Conservation (phyloP, 208 protist genomes). For the Acanthamoeba sp. region DNA sequence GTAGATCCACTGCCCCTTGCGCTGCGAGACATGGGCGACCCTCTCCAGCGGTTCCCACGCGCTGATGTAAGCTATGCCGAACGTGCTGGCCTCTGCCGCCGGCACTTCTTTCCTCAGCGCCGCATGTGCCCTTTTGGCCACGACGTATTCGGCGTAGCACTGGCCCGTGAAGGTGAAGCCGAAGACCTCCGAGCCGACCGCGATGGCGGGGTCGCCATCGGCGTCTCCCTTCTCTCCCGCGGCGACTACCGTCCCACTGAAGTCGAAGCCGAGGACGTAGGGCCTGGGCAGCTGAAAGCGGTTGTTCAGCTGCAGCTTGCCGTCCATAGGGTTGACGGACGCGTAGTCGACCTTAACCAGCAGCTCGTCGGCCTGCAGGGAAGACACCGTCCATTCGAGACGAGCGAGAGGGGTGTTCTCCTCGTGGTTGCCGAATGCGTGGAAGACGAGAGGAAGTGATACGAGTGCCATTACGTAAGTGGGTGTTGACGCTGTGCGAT, state of each 20-base stretch:
- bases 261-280: background rate
- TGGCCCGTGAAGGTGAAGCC: background rate
- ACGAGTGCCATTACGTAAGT: too few relatives aligned
- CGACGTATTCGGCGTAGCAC: background rate
- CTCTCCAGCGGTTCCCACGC: background rate
- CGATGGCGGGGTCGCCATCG: background rate
- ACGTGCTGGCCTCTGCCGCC: slow-evolving; percentile 4
- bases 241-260: background rate
- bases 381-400: background rate
- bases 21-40: background rate
- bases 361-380: background rate
- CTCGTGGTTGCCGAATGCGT: background rate
- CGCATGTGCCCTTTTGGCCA: background rate
- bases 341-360: background rate
- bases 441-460: background rate
- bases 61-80: background rate
- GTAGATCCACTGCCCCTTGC: background rate
- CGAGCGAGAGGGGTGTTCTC: background rate
- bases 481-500: too few relatives aligned
- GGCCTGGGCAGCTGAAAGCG: background rate
- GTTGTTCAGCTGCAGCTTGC: background rate
- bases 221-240: background rate
- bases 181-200: background rate
- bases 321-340: background rate
- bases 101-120: background rate